These are phyloP conservation scores for Tolypocladium tundrense DNA, from an alignment of 2,329 filamentous ascomycete genomes.

Conservation along the genomic window DNA sequence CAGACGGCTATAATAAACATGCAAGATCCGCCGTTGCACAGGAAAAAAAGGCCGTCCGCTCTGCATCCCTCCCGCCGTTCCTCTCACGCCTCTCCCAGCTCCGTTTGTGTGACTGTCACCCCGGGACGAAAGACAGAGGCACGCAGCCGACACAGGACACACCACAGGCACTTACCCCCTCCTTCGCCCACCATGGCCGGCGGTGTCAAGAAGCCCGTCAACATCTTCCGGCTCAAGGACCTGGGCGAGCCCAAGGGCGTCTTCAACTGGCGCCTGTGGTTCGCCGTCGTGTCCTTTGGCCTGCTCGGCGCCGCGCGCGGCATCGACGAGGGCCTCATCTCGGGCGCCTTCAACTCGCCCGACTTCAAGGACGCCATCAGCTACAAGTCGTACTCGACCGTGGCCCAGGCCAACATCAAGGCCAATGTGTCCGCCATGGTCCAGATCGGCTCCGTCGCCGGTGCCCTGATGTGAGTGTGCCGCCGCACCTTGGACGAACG, in stretches of 20 bases:
- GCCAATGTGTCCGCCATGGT: constrained; percentile 76
- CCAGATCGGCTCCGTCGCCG: constrained; percentile 64
- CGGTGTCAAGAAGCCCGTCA: constrained; percentile 44
- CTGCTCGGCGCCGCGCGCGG: constrained; percentile 69
- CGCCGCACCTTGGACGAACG: background rate
- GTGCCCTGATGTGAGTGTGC: constrained; percentile 44
- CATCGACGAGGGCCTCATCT: constrained; percentile 72
- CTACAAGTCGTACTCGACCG: constrained; percentile 39
- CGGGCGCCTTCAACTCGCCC: constrained; percentile 57
- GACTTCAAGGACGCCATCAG: constrained; percentile 52
- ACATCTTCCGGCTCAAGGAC: constrained; percentile 54
- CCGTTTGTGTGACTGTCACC: background rate
- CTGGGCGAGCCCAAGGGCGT: constrained; percentile 58
- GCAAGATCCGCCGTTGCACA: background rate
- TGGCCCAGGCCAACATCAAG: constrained; percentile 56
- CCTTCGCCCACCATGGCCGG: constrained; percentile 30
- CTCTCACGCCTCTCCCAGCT: background rate
- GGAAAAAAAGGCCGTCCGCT: background rate
- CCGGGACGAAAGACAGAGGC: background rate
- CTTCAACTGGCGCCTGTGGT: constrained; percentile 72
- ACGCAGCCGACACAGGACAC: background rate
- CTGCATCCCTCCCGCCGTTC: background rate
- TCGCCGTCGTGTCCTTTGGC: constrained; percentile 62
- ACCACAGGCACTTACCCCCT: background rate
- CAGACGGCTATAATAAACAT: background rate